phyloP scores from a whole-genome alignment of 306 rosid species.

The Alnus rubra region DNA sequence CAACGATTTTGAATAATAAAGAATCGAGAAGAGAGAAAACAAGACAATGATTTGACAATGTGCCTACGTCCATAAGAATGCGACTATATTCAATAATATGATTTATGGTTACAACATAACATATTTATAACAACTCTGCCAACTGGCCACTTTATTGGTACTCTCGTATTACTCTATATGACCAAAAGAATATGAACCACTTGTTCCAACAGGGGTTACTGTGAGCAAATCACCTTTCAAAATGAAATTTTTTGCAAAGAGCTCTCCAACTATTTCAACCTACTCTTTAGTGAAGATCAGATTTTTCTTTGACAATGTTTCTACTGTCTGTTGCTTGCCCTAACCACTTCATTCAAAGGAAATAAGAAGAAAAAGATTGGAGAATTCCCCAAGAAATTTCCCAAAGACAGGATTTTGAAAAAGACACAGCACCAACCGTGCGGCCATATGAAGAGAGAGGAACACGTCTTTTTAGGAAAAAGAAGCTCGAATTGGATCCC shows the following conservation, averaged over 20 bases:
- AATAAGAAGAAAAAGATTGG: neutral
- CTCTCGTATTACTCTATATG: too few species aligned
- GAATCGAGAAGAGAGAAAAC: too few species aligned
- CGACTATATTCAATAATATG: too few species aligned
- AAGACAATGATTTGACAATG: too few species aligned
- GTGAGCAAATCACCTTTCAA: too few species aligned
- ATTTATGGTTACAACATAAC: too few species aligned
- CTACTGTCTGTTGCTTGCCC: neutral
- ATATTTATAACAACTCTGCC: too few species aligned
- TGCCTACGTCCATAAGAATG: too few species aligned
- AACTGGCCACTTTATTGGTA: too few species aligned
- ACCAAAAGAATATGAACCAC: too few species aligned
- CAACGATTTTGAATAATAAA: too few species aligned
- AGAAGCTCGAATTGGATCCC: constrained; percentile 47
- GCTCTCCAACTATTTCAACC: neutral
- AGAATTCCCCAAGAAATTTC: neutral
- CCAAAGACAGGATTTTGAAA: constrained; percentile 17
- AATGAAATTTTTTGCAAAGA: neutral
- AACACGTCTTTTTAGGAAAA: constrained; percentile 40
- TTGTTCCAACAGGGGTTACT: too few species aligned
- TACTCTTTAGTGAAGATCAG: neutral
- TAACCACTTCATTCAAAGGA: neutral
- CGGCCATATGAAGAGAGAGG: constrained; percentile 34
- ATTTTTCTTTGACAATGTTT: constrained; percentile 9
- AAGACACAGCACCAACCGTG: constrained; percentile 35